These are phyloP conservation scores for Lichtheimia hyalospora DNA, from an alignment of 371 early-diverging fungal species.

Conservation along the genomic window DNA sequence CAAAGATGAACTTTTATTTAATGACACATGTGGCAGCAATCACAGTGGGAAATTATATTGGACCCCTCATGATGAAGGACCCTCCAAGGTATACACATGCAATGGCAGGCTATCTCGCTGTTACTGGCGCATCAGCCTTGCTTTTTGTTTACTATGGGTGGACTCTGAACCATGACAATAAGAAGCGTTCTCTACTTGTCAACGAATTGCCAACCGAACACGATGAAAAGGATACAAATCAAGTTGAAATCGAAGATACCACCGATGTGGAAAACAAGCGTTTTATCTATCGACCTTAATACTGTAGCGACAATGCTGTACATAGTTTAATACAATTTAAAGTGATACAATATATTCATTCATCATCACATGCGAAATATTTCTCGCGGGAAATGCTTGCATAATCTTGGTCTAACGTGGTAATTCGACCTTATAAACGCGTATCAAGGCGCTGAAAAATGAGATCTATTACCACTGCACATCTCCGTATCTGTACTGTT, in stretches of 20 bases:
- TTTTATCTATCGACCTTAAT: neutral
- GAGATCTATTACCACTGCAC: too few relatives aligned
- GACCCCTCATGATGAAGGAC: neutral
- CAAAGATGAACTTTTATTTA: neutral
- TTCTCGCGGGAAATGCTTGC: too few relatives aligned
- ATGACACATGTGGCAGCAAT: neutral
- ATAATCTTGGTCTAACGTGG: too few relatives aligned
- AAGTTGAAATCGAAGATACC: neutral
- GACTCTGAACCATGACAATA: neutral
- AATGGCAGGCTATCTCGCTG: neutral
- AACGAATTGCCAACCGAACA: neutral
- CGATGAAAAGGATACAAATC: neutral
- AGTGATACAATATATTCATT: too few relatives aligned
- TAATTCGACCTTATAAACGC: too few relatives aligned
- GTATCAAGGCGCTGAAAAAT: too few relatives aligned
- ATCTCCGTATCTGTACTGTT: too few relatives aligned
- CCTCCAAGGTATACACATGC: neutral
- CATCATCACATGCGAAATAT: too few relatives aligned
- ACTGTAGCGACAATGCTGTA: too few relatives aligned
- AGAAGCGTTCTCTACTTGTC: too few relatives aligned
- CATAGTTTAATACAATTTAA: too few relatives aligned
- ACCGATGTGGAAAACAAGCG: constrained; percentile 4
- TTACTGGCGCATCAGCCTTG: neutral
- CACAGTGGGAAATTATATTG: neutral
- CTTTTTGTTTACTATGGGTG: neutral